Conservation (phyloP, 202 grass and related monocot genomes). For the Saccharum hybrid region DNA sequence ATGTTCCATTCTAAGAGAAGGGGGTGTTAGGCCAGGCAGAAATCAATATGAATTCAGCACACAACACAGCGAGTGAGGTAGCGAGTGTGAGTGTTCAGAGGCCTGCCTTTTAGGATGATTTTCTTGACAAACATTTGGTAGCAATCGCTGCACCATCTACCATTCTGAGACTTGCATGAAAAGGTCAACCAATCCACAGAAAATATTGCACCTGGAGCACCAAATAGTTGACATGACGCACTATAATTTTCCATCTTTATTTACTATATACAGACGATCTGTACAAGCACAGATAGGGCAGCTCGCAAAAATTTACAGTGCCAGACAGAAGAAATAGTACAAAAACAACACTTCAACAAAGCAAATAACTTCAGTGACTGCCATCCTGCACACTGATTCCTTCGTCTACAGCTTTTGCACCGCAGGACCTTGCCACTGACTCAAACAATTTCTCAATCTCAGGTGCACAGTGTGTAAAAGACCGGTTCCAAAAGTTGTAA, state of each 20-base stretch:
- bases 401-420: conserved; percentile 64
- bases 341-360: background rate
- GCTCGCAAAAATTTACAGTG: background rate
- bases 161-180: background rate
- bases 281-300: background rate
- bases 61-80: too few species aligned
- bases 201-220: background rate
- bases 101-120: too few species aligned
- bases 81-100: too few species aligned
- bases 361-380: conserved; percentile 39
- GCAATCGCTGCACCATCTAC: too few species aligned
- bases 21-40: too few species aligned
- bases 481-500: conserved; percentile 75
- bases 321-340: background rate
- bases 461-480: conserved; percentile 59
- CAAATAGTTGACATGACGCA: background rate
- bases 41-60: too few species aligned
- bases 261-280: background rate
- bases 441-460: conserved; percentile 81
- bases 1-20: too few species aligned
- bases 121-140: too few species aligned
- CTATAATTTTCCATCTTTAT: background rate
- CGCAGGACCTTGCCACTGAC: conserved; percentile 71
- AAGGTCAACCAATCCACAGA: background rate
- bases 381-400: conserved; percentile 56